Evolutionary conservation across 208 protist genomes (phyloP).

Genomic region (Endotrypanum monterogeii): DNA sequence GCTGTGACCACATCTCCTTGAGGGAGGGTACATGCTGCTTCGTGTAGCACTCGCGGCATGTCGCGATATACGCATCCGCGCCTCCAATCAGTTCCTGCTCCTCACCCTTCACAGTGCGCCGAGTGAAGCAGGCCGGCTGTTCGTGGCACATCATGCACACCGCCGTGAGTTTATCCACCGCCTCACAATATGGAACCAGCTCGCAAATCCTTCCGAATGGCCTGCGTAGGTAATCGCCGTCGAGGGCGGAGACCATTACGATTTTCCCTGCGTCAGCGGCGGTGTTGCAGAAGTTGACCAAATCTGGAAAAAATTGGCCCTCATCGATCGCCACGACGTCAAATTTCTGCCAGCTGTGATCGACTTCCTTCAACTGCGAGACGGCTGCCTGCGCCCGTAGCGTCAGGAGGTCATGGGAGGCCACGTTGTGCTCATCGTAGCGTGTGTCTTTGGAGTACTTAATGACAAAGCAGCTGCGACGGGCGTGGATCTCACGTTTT

Average conservation of each 20-base stretch:
- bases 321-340: slow-evolving; percentile 95
- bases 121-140: slow-evolving; percentile 84
- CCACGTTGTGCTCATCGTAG: slow-evolving; percentile 77
- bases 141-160: slow-evolving; percentile 92
- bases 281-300: slow-evolving; percentile 85
- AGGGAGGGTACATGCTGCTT: slow-evolving; percentile 26
- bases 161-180: slow-evolving; percentile 91
- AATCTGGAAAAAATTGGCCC: slow-evolving; percentile 94
- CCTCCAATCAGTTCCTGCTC: slow-evolving; percentile 93
- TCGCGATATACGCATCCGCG: slow-evolving; percentile 93
- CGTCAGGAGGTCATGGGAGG: slow-evolving; percentile 81
- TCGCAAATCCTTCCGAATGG: slow-evolving; percentile 88
- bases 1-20: slow-evolving; percentile 29
- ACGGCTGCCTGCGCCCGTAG: slow-evolving; percentile 71
- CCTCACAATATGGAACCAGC: slow-evolving; percentile 89
- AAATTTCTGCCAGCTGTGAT: slow-evolving; percentile 55
- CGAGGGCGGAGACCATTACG: slow-evolving; percentile 94
- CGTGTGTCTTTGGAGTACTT: slow-evolving; percentile 92
- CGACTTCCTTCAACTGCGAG: slow-evolving; percentile 56
- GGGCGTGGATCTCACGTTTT: slow-evolving; percentile 76
- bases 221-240: slow-evolving; percentile 92
- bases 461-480: slow-evolving; percentile 85
- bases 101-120: slow-evolving; percentile 63
- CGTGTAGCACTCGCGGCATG: slow-evolving; percentile 88
- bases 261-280: slow-evolving; percentile 90